A percentile compares a stretch with the other conserved stretches of the same genome.
Evolutionary conservation across 2,329 filamentous ascomycete genomes (phyloP).

Genomic region (Colletotrichum australisinense): DNA sequence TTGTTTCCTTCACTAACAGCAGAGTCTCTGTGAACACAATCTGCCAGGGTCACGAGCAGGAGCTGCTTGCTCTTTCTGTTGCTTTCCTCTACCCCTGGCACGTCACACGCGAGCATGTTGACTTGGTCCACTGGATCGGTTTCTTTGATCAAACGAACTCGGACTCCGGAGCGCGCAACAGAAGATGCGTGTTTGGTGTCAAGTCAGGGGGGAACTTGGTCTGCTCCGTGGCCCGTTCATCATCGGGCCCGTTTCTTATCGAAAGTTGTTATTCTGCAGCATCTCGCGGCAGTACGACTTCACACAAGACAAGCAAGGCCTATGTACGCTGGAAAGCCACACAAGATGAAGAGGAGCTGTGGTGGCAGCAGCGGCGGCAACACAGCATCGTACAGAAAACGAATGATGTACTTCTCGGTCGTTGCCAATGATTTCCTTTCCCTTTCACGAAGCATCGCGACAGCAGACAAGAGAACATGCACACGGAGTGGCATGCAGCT

Average conservation of each 20-base stretch:
- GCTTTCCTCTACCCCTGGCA: not conserved
- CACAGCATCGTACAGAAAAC: not conserved
- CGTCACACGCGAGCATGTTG: not conserved
- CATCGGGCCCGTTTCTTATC: not conserved
- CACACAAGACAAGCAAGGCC: not conserved
- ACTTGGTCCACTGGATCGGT: not conserved
- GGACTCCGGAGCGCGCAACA: slow-evolving; percentile 18
- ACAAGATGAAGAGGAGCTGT: slow-evolving; percentile 4
- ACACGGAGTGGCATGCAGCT: not conserved
- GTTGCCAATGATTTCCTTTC: not conserved
- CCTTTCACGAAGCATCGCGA: not conserved
- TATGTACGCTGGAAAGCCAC: not conserved
- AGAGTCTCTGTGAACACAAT: not conserved
- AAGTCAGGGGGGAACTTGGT: slow-evolving; percentile 8
- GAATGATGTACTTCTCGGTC: not conserved
- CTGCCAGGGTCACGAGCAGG: slow-evolving; percentile 9
- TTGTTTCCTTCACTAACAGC: slow-evolving; percentile 11
- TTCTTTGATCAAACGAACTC: slow-evolving; percentile 20
- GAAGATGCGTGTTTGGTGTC: slow-evolving; percentile 26
- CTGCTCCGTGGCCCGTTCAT: slow-evolving; percentile 19
- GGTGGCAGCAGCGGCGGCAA: not conserved
- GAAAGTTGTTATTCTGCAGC: not conserved
- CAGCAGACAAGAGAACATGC: not conserved
- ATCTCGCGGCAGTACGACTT: not conserved
- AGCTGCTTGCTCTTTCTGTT: not conserved